phyloP scores from a whole-genome alignment of 768 basidiomycete species.

The Lepiota venenata region DNA sequence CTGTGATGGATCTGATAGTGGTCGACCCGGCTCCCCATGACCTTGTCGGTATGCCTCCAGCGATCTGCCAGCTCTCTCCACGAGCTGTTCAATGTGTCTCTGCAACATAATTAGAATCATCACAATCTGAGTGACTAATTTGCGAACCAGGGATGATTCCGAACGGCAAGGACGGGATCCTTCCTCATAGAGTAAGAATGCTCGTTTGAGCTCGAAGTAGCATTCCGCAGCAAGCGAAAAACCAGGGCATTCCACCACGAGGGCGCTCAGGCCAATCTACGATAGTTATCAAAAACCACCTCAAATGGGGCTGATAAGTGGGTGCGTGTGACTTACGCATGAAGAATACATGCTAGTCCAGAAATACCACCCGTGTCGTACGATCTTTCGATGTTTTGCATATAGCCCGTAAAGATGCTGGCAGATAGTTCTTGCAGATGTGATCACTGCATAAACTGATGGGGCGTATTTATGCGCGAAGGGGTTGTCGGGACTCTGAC shows the following conservation, averaged over 20 bases:
- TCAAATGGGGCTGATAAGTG: not conserved
- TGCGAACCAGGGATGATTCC: conserved; percentile 11
- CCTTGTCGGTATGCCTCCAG: conserved; percentile 1
- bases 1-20: conserved; percentile 13
- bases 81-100: conserved; percentile 9
- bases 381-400: conserved; percentile 27
- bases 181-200: conserved; percentile 38
- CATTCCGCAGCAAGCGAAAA: conserved; percentile 39
- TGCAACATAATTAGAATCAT: not conserved
- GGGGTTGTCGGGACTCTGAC: conserved; percentile 37
- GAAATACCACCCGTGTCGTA: conserved; percentile 42
- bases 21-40: not conserved
- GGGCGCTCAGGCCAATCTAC: conserved; percentile 43
- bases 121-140: not conserved
- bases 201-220: conserved; percentile 31
- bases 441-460: conserved; percentile 42
- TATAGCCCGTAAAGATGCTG: conserved; percentile 38
- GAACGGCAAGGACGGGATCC: conserved; percentile 27
- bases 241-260: conserved; percentile 43
- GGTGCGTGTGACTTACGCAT: conserved; percentile 32
- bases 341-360: conserved; percentile 49
- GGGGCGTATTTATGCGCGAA: conserved; percentile 40
- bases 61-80: conserved; percentile 8
- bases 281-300: conserved; percentile 17
- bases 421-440: conserved; percentile 36